Percentiles rank a stretch among this genome's conserved stretches.
Evolutionary conservation across 306 rosid species (phyloP).

Genomic region (Cucurbita ficifolia): DNA sequence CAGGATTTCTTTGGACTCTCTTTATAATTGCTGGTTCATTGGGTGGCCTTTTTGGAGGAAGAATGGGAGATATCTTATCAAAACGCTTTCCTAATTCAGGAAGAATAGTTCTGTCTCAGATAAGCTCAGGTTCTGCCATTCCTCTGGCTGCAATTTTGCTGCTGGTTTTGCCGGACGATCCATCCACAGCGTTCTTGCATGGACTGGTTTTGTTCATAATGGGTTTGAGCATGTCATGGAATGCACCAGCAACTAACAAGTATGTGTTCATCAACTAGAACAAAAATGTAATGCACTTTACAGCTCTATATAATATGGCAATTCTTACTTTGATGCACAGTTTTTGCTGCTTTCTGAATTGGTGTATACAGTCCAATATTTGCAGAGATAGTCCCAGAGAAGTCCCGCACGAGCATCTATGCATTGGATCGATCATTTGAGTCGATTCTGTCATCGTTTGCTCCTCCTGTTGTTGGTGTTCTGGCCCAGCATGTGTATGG

Average conservation of each 20-base stretch:
- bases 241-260: slow-evolving; percentile 70
- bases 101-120: slow-evolving; percentile 62
- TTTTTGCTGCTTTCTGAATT: not conserved
- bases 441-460: slow-evolving; percentile 57
- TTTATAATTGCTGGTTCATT: slow-evolving; percentile 44
- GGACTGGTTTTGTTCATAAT: slow-evolving; percentile 55
- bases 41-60: slow-evolving; percentile 75
- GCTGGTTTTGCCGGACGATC: slow-evolving; percentile 51
- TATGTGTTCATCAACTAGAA: slow-evolving; percentile 11
- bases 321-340: not conserved
- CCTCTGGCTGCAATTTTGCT: slow-evolving; percentile 62
- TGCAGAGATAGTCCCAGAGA: slow-evolving; percentile 90
- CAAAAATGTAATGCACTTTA: not conserved
- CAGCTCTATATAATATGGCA: not conserved
- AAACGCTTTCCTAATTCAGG: slow-evolving; percentile 48
- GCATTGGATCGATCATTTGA: slow-evolving; percentile 72
- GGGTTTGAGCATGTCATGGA: slow-evolving; percentile 60
- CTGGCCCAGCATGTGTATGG: slow-evolving; percentile 60
- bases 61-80: slow-evolving; percentile 58
- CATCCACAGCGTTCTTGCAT: slow-evolving; percentile 43
- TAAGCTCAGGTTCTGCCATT: slow-evolving; percentile 59
- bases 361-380: slow-evolving; percentile 61
- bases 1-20: slow-evolving; percentile 51
- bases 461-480: slow-evolving; percentile 73
- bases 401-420: slow-evolving; percentile 59